Percentiles rank a stretch among this genome's conserved stretches.
Conservation (phyloP, 257 asterid species). For the Vinca minor region DNA sequence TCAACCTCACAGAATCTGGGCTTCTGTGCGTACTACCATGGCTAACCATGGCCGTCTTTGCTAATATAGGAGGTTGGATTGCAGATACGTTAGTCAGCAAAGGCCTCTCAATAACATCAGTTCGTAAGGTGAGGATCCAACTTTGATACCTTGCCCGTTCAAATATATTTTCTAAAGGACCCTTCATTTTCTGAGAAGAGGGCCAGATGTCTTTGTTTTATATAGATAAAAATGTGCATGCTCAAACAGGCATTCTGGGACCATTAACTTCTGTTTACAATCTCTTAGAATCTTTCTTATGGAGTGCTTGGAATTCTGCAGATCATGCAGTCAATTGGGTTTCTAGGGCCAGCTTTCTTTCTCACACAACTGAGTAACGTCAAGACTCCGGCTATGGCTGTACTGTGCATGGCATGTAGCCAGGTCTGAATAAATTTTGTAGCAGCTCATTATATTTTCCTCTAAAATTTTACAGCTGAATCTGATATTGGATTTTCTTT, state of each 20-base stretch:
- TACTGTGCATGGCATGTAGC: constrained; percentile 94
- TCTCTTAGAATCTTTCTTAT: background rate
- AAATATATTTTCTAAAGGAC: background rate
- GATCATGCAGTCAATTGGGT: constrained; percentile 96
- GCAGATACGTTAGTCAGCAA: constrained; percentile 85
- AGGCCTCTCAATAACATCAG: constrained; percentile 67
- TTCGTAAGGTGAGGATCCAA: constrained; percentile 37
- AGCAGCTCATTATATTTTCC: constrained; percentile 8
- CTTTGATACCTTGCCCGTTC: background rate
- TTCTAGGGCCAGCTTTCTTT: constrained; percentile 93
- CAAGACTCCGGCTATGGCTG: constrained; percentile 83
- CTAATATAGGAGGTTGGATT: constrained; percentile 92
- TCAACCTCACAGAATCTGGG: constrained; percentile 90
- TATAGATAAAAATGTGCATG: too few species aligned
- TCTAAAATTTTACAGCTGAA: background rate
- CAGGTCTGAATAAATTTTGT: constrained; percentile 46
- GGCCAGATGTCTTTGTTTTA: too few species aligned
- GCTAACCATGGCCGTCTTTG: constrained; percentile 92
- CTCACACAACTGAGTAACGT: constrained; percentile 69
- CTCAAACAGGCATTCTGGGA: background rate
- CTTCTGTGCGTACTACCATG: constrained; percentile 83
- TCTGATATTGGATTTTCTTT: constrained; percentile 1
- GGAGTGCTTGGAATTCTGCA: constrained; percentile 25
- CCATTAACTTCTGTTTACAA: background rate
- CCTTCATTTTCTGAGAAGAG: background rate